These are phyloP conservation scores for Penicillium coffeae DNA, from an alignment of 495 filamentous ascomycete species.

Conservation along the genomic window DNA sequence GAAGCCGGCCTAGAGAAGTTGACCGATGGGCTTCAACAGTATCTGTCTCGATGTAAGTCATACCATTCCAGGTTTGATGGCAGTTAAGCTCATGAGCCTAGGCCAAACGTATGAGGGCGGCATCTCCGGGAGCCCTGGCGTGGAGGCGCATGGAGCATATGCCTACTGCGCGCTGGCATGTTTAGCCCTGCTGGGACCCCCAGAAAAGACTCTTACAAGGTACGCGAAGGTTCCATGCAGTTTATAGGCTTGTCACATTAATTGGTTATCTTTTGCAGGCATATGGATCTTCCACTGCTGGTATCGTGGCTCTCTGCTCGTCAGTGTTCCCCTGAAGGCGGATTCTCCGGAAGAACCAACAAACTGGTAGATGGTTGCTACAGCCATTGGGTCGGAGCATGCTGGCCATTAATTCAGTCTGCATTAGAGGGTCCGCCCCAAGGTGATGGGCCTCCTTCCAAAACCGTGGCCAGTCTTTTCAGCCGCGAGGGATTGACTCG, in stretches of 20 bases:
- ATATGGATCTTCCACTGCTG: conserved; percentile 72
- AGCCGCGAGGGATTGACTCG: conserved; percentile 77
- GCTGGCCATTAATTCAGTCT: conserved; percentile 88
- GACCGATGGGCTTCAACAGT: conserved; percentile 66
- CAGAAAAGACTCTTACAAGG: conserved; percentile 64
- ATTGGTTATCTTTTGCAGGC: conserved; percentile 43
- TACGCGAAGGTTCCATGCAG: conserved; percentile 31
- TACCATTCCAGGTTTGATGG: not conserved
- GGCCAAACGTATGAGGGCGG: conserved; percentile 95
- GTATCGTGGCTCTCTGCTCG: conserved; percentile 84
- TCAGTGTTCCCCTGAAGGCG: conserved; percentile 89
- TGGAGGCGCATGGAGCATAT: conserved; percentile 93
- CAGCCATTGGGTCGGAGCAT: conserved; percentile 93
- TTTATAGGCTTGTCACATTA: not conserved
- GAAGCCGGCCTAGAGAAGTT: conserved; percentile 48
- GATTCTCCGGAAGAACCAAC: conserved; percentile 90
- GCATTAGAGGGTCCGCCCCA: conserved; percentile 53
- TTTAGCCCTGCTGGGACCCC: conserved; percentile 75
- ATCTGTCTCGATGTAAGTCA: conserved; percentile 74
- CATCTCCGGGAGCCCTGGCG: conserved; percentile 73
- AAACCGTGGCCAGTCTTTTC: conserved; percentile 55
- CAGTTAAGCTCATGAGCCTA: too few species aligned
- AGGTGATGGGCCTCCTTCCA: conserved; percentile 13
- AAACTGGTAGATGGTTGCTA: conserved; percentile 98
- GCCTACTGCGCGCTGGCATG: conserved; percentile 91